phyloP scores from a whole-genome alignment of 1,284 basidiomycete species.

The Cryptococcus wingfieldii region DNA sequence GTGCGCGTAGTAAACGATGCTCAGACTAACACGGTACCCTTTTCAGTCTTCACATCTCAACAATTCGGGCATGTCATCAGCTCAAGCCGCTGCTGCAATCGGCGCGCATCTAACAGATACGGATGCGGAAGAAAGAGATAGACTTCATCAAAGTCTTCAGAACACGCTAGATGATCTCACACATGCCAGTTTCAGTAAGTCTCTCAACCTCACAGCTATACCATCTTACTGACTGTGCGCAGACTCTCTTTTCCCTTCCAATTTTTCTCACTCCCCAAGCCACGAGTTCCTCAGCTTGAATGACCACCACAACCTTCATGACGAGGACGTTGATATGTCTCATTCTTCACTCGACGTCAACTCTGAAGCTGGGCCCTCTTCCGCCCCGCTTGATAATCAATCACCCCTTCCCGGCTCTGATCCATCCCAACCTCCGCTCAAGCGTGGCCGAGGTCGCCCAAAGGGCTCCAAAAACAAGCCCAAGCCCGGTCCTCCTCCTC shows the following conservation, averaged over 20 bases:
- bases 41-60: slow-evolving; percentile 7
- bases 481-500: slow-evolving; percentile 15
- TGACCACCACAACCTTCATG: neutral
- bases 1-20: neutral
- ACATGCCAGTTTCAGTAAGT: slow-evolving; percentile 19
- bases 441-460: slow-evolving; percentile 38
- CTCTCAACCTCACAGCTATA: neutral
- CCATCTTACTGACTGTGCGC: neutral
- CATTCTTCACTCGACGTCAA: neutral
- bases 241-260: slow-evolving; percentile 21
- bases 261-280: slow-evolving; percentile 8
- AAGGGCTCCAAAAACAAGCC: slow-evolving; percentile 45
- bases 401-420: neutral
- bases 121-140: slow-evolving; percentile 31
- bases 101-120: slow-evolving; percentile 20
- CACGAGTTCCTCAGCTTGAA: slow-evolving; percentile 8
- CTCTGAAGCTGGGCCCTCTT: neutral
- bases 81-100: slow-evolving; percentile 27
- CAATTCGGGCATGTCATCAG: slow-evolving; percentile 15
- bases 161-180: slow-evolving; percentile 36
- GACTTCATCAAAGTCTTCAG: slow-evolving; percentile 33
- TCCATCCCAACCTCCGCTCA: slow-evolving; percentile 1
- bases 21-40: neutral
- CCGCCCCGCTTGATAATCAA: neutral
- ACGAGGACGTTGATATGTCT: neutral